phyloP scores from a whole-genome alignment of 768 basidiomycete species.

The Leccinum pellstonianum region DNA sequence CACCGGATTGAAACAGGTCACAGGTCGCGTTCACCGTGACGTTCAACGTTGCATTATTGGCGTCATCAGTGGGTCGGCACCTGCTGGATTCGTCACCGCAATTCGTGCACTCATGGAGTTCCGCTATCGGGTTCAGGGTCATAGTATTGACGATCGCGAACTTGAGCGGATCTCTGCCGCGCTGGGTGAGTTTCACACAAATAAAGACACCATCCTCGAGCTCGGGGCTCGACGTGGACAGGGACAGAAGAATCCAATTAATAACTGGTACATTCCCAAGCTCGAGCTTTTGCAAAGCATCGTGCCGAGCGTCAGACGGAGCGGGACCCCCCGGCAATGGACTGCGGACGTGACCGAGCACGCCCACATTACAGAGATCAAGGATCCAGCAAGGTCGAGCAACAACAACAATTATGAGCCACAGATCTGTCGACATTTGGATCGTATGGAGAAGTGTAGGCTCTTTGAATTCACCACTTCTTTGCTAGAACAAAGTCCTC shows the following conservation, averaged over 20 bases:
- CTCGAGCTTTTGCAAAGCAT: neutral
- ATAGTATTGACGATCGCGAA: neutral
- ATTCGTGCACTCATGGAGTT: neutral
- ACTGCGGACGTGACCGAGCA: neutral
- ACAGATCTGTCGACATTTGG: neutral
- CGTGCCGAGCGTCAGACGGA: neutral
- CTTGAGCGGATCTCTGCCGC: neutral
- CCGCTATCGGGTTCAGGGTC: neutral
- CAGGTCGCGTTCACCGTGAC: neutral
- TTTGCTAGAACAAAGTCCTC: neutral
- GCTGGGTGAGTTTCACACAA: neutral
- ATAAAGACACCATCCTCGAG: neutral
- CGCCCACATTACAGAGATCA: neutral
- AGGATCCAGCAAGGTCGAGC: neutral
- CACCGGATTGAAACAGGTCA: neutral
- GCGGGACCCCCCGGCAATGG: neutral
- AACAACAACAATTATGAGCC: neutral
- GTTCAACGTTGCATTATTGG: neutral
- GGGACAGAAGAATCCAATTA: neutral
- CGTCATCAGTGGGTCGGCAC: neutral
- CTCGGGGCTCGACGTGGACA: neutral
- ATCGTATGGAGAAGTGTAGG: neutral
- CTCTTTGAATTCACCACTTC: neutral
- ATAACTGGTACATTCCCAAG: neutral
- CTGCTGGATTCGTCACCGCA: neutral